Conservation (phyloP, 2,329 filamentous ascomycete genomes). For the Fusarium sp. region DNA sequence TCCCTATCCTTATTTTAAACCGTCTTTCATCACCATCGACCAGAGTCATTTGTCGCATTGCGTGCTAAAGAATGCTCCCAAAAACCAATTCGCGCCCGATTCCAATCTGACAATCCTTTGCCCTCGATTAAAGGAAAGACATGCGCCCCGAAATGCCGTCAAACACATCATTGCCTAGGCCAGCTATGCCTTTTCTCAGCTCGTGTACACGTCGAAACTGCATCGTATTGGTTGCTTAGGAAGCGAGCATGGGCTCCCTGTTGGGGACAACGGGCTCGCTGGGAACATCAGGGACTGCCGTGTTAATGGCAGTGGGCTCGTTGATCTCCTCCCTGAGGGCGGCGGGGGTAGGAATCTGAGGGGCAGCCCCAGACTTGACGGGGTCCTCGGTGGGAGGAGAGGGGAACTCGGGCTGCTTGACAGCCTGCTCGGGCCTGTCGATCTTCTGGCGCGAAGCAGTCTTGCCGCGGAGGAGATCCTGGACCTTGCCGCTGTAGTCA, state of each 20-base stretch:
- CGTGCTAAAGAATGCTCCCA: constrained; percentile 46
- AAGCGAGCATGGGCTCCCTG: constrained; percentile 50
- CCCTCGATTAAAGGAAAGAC: constrained; percentile 45
- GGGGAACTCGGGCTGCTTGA: constrained; percentile 56
- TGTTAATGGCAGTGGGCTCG: constrained; percentile 44
- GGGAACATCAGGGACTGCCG: constrained; percentile 48
- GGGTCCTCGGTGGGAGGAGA: constrained; percentile 57
- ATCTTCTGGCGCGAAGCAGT: constrained; percentile 60
- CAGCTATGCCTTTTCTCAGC: constrained; percentile 47
- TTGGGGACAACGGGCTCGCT: constrained; percentile 38
- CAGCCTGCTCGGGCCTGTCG: constrained; percentile 53
- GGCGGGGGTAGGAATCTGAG: constrained; percentile 44
- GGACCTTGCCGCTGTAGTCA: constrained; percentile 78
- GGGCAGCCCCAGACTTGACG: constrained; percentile 38
- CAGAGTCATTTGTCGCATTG: constrained; percentile 48
- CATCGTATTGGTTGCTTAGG: constrained; percentile 47
- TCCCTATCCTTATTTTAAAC: constrained; percentile 44
- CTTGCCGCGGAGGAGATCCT: constrained; percentile 72
- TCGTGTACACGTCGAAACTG: constrained; percentile 49
- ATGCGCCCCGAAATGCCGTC: constrained; percentile 51
- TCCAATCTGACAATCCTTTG: constrained; percentile 48
- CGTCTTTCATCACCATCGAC: constrained; percentile 43
- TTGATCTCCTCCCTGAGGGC: constrained; percentile 44
- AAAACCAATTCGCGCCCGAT: constrained; percentile 46
- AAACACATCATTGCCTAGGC: constrained; percentile 47